Conservation (phyloP, 352 stramenopile genomes). For the Pythium apleroticum region DNA sequence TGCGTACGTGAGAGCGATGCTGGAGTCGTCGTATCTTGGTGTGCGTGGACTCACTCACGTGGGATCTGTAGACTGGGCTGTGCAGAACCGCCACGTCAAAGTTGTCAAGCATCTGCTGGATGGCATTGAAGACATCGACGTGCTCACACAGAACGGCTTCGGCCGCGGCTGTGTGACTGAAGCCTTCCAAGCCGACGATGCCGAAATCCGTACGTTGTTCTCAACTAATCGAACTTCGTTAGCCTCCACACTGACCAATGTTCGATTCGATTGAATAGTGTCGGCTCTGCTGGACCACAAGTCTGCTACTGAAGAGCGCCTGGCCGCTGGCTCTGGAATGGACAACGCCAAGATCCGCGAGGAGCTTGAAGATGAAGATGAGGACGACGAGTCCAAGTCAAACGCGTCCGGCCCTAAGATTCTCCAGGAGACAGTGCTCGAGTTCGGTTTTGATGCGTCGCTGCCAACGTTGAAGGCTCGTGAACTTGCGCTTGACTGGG, state of each 20-base stretch:
- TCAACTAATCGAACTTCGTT: background rate
- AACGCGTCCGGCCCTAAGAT: slow-evolving; percentile 42
- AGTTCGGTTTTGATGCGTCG: slow-evolving; percentile 68
- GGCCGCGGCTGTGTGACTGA: slow-evolving; percentile 80
- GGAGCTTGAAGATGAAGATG: slow-evolving; percentile 52
- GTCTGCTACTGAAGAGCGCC: slow-evolving; percentile 74
- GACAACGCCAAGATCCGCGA: slow-evolving; percentile 63
- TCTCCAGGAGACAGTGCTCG: slow-evolving; percentile 79
- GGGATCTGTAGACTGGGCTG: slow-evolving; percentile 68
- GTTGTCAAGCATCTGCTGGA: slow-evolving; percentile 76
- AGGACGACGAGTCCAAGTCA: slow-evolving; percentile 29
- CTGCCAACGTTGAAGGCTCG: slow-evolving; percentile 66
- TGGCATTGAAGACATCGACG: slow-evolving; percentile 67
- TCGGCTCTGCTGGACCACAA: slow-evolving; percentile 70
- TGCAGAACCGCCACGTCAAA: slow-evolving; percentile 86
- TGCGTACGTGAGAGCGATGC: slow-evolving; percentile 56
- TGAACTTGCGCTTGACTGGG: slow-evolving; percentile 83
- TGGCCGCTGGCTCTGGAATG: slow-evolving; percentile 73
- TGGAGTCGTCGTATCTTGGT: too few species aligned
- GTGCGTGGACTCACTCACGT: background rate
- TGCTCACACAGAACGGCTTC: slow-evolving; percentile 82
- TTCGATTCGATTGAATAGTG: slow-evolving; percentile 37
- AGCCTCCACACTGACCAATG: background rate
- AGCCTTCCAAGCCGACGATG: slow-evolving; percentile 82
- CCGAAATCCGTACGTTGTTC: slow-evolving; percentile 67